phyloP scores from a whole-genome alignment of 257 asterid species.

The Fraxinus excelsior region DNA sequence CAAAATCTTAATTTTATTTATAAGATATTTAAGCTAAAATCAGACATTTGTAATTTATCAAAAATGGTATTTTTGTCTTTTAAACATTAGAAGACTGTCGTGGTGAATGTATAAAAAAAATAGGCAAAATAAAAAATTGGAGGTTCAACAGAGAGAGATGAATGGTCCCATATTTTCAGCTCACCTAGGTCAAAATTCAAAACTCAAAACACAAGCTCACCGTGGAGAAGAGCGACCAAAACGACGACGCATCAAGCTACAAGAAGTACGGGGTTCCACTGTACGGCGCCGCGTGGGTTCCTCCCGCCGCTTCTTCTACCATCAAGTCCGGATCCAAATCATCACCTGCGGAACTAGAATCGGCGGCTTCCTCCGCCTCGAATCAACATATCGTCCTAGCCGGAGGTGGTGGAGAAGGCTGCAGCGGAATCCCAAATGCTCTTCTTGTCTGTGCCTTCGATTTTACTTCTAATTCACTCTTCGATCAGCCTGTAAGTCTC shows the following conservation, averaged over 20 bases:
- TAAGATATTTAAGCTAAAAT: too few relatives aligned
- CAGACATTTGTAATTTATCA: too few relatives aligned
- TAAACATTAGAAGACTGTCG: too few relatives aligned
- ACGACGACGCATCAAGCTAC: constrained; percentile 37
- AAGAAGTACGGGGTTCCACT: constrained; percentile 84
- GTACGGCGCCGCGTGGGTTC: constrained; percentile 91
- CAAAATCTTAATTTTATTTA: too few relatives aligned
- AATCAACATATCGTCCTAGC: constrained; percentile 62
- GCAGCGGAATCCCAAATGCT: constrained; percentile 80
- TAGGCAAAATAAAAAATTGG: too few relatives aligned
- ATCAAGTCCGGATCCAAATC: constrained; percentile 23
- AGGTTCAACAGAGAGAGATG: too few relatives aligned
- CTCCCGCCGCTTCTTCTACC: constrained; percentile 31
- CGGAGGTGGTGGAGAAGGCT: constrained; percentile 98
- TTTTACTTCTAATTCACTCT: constrained; percentile 51
- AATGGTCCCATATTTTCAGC: neutral
- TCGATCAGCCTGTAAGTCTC: constrained; percentile 74
- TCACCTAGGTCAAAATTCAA: constrained; percentile 9
- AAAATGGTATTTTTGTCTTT: too few relatives aligned
- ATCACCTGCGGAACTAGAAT: constrained; percentile 25
- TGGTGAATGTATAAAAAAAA: too few relatives aligned
- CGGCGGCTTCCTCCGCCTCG: constrained; percentile 15
- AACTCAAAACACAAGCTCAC: neutral
- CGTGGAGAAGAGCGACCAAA: constrained; percentile 32
- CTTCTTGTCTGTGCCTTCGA: constrained; percentile 61